Evolutionary conservation across 1,284 basidiomycete genomes (phyloP).

Genomic region (Marasmius fiardii): DNA sequence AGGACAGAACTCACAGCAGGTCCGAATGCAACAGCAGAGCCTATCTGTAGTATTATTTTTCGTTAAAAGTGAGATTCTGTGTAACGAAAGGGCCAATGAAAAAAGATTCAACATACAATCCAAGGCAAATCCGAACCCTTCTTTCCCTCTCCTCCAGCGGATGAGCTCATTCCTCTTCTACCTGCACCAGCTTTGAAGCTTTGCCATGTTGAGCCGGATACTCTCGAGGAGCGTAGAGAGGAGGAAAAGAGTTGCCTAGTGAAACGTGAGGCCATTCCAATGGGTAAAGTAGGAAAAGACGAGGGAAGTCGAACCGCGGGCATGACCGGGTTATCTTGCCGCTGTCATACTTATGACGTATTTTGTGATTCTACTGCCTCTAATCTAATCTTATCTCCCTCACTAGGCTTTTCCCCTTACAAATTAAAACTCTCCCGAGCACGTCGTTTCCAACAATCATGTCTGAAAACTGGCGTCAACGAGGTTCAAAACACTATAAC

Average conservation of each 20-base stretch:
- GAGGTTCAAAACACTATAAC: no score
- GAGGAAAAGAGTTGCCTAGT: constrained; percentile 15
- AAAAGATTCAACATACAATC: constrained; percentile 20
- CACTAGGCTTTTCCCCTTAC: no score
- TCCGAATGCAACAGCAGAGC: constrained; percentile 33
- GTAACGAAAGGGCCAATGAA: no score
- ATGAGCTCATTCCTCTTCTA: constrained; percentile 12
- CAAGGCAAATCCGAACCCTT: constrained; percentile 19
- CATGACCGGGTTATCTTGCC: no score
- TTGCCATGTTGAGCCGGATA: constrained; percentile 1
- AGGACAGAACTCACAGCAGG: constrained; percentile 29
- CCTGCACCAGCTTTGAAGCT: background rate
- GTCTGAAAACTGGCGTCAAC: no score
- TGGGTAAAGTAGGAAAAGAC: background rate
- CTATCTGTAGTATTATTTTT: constrained; percentile 29
- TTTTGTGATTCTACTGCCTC: background rate
- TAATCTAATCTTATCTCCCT: background rate
- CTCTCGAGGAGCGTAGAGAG: constrained; percentile 14
- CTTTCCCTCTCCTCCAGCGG: constrained; percentile 7
- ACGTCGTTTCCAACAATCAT: no score
- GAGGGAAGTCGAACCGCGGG: no score
- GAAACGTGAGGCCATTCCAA: constrained; percentile 22
- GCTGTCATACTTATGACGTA: no score
- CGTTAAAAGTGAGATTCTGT: no score
- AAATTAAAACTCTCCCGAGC: no score